phyloP scores from a whole-genome alignment of 495 filamentous ascomycete species.

The Margaritispora aquatica region DNA sequence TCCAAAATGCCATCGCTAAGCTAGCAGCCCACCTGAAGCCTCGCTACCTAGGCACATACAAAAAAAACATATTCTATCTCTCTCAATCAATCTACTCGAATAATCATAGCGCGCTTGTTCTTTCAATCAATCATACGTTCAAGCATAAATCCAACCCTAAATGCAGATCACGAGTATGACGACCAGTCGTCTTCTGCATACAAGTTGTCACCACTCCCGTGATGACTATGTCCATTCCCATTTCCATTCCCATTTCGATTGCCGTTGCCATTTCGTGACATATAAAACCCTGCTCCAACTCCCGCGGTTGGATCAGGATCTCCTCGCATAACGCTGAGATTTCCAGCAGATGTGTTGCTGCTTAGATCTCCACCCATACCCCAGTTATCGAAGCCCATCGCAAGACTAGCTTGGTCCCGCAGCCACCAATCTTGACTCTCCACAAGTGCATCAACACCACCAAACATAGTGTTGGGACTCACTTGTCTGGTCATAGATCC shows the following conservation, averaged over 20 bases:
- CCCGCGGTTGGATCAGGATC: conserved; percentile 1
- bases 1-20: neutral
- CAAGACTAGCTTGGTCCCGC: conserved; percentile 38
- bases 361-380: neutral
- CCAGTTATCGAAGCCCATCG: conserved; percentile 46
- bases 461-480: conserved; percentile 29
- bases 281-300: conserved; percentile 8
- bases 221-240: neutral
- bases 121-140: neutral
- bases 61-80: neutral
- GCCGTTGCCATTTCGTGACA: conserved; percentile 6
- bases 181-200: conserved; percentile 13
- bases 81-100: neutral
- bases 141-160: too few species aligned
- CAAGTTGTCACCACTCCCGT: neutral
- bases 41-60: neutral
- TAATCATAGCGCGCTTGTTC: neutral
- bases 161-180: neutral
- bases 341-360: neutral
- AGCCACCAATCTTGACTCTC: conserved; percentile 57
- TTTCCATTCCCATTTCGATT: neutral
- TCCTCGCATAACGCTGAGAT: neutral
- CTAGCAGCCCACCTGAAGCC: neutral
- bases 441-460: conserved; percentile 39
- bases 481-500: conserved; percentile 15